phyloP scores from a whole-genome alignment of 1,284 basidiomycete species.

The Vanrija sp. region DNA sequence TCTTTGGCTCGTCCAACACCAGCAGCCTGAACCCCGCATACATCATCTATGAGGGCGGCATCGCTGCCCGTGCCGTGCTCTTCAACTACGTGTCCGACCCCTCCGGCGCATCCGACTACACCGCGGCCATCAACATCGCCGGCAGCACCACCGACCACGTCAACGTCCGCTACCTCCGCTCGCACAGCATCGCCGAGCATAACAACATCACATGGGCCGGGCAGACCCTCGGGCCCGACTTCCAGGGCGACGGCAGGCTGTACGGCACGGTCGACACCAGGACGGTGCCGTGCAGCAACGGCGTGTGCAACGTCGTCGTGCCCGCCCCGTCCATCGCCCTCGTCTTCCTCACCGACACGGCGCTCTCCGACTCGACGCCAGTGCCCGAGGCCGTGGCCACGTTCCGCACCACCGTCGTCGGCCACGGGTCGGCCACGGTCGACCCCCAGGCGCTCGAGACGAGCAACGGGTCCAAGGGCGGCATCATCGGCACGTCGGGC shows the following conservation, averaged over 20 bases:
- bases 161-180: conserved; percentile 47
- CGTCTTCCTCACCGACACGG: conserved; percentile 61
- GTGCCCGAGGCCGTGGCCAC: conserved; percentile 50
- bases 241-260: conserved; percentile 62
- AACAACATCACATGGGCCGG: conserved; percentile 68
- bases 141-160: conserved; percentile 8
- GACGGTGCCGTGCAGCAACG: conserved; percentile 56
- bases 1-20: background rate
- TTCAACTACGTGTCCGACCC: conserved; percentile 59
- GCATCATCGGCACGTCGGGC: background rate
- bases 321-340: conserved; percentile 68
- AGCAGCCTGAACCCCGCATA: conserved; percentile 62
- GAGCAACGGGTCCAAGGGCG: conserved; percentile 44
- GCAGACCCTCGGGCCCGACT: conserved; percentile 64
- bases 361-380: conserved; percentile 49
- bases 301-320: conserved; percentile 60
- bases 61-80: conserved; percentile 58
- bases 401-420: conserved; percentile 54
- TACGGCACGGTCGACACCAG: conserved; percentile 55
- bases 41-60: conserved; percentile 58
- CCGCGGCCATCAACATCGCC: conserved; percentile 32
- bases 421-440: conserved; percentile 39
- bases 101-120: conserved; percentile 49
- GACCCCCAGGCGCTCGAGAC: conserved; percentile 40
- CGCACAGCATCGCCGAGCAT: conserved; percentile 57